phyloP scores from a whole-genome alignment of 2,329 filamentous ascomycete genomes.

The Aspergillus fructus region DNA sequence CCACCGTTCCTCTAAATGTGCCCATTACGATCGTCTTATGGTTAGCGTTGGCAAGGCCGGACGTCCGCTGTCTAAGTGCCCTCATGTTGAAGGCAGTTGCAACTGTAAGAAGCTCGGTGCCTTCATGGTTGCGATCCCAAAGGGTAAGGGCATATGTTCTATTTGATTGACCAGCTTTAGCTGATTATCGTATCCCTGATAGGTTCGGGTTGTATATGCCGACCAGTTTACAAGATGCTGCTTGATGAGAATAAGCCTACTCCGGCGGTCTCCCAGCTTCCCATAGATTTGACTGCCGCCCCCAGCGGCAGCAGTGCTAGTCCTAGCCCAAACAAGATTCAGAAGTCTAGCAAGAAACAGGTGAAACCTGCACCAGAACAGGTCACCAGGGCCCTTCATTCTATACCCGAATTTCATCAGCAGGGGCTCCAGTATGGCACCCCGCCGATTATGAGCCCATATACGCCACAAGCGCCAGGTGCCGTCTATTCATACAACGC shows the following conservation, averaged over 20 bases:
- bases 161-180: slow-evolving; percentile 13
- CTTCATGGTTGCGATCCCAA: slow-evolving; percentile 47
- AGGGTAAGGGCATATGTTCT: slow-evolving; percentile 30
- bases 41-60: slow-evolving; percentile 51
- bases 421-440: slow-evolving; percentile 22
- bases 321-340: slow-evolving; percentile 32
- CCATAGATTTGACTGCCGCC: slow-evolving; percentile 8
- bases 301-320: slow-evolving; percentile 19
- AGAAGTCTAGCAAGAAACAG: slow-evolving; percentile 35
- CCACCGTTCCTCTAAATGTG: slow-evolving; percentile 51
- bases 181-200: not conserved
- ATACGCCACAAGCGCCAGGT: slow-evolving; percentile 7
- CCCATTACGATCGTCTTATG: slow-evolving; percentile 50
- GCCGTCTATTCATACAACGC: not conserved
- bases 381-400: slow-evolving; percentile 33
- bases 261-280: slow-evolving; percentile 9
- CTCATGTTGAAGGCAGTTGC: slow-evolving; percentile 45
- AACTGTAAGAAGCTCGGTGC: slow-evolving; percentile 43
- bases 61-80: slow-evolving; percentile 48
- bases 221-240: slow-evolving; percentile 42
- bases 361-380: slow-evolving; percentile 36
- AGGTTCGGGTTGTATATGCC: slow-evolving; percentile 43
- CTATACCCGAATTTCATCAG: slow-evolving; percentile 25
- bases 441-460: slow-evolving; percentile 7
- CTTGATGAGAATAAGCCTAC: slow-evolving; percentile 23